Base-by-base conservation (phyloP, 1,284 basidiomycete genomes). In the Cystobasidium pallidum region DNA sequence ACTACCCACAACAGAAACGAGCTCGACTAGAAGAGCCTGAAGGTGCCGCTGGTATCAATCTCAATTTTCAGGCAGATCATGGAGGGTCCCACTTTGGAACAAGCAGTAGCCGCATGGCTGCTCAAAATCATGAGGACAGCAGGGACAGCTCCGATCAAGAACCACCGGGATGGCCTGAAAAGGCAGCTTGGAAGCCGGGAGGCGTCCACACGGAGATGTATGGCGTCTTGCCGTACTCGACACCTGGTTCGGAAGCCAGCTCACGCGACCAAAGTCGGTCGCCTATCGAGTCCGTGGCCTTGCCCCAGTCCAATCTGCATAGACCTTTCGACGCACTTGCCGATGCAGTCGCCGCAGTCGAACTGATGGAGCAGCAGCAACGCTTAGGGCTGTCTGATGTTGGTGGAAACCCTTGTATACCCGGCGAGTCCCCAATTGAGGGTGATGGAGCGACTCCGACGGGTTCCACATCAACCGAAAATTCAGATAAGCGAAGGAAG, bases 151-250 rank as follows among this genome's bases (percentile, higher is more conserved):
- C 52, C 28, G 52, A 55, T 30, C 52, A 55, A 15, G 52, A 55
- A n/a, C 52, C 52, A 55, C 24, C 52, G 3, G 52, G 52, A 10
- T 55, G 52, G 52, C 52, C 52, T 8, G 52, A 55, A 32, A 55
- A 55, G 30, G 52, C 52, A 55, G 52, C 52, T 17, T 55, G 52
- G 52, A 55, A 55, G 52, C 52, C 52, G 11, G 52, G 52, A 55
- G 52, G 52, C n/a, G 52, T 55, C 2, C 52, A 55, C 24, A 55
- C 52, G 7, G 52, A 55, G 26, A 55, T 55, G 52, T 55, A 55
- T 30, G 52, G 52, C n/a, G 52, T 55, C 52, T 32, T 55, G 6
- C 52, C 52, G 1, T 55, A 55, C 24, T 55, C 52, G 24, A 55
- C 52, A 3, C 52, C 52, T 55, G 52, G 52, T 10, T 55, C 52